Percentiles rank a stretch among this genome's conserved stretches.
Conservation (phyloP, 352 stramenopile species). For the Phytophthora pinifolia region DNA sequence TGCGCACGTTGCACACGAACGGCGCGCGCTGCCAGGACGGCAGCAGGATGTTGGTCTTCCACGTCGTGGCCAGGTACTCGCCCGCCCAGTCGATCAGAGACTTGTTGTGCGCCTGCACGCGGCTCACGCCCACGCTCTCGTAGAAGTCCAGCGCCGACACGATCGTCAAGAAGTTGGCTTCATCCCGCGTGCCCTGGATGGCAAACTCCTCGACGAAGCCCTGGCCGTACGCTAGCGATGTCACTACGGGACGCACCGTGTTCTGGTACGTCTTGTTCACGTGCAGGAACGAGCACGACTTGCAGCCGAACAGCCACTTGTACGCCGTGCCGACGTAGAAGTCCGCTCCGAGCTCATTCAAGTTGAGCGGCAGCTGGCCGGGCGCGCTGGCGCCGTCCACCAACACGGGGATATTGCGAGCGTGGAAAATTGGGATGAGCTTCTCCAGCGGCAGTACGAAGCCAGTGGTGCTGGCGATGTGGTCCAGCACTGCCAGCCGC, state of each 20-base stretch:
- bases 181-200: constrained; percentile 80
- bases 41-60: constrained; percentile 71
- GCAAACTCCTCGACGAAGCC: constrained; percentile 85
- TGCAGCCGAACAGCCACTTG: constrained; percentile 88
- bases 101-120: constrained; percentile 84
- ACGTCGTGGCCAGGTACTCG: constrained; percentile 69
- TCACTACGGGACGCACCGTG: constrained; percentile 78
- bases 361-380: constrained; percentile 69
- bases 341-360: constrained; percentile 66
- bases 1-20: constrained; percentile 80
- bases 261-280: constrained; percentile 80
- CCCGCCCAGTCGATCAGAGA: constrained; percentile 81
- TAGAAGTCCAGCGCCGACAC: constrained; percentile 85
- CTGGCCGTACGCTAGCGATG: constrained; percentile 77
- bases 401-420: constrained; percentile 71
- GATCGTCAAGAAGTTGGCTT: constrained; percentile 84
- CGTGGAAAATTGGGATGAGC: constrained; percentile 82
- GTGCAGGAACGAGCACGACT: constrained; percentile 84
- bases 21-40: constrained; percentile 79
- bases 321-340: constrained; percentile 86
- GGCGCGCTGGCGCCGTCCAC: constrained; percentile 80
- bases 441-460: constrained; percentile 82
- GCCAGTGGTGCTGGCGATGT: constrained; percentile 77
- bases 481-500: constrained; percentile 79
- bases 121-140: constrained; percentile 71